These are phyloP conservation scores for Xylariaceae sp. DNA, from an alignment of 2,329 filamentous ascomycete genomes.

Conservation along the genomic window DNA sequence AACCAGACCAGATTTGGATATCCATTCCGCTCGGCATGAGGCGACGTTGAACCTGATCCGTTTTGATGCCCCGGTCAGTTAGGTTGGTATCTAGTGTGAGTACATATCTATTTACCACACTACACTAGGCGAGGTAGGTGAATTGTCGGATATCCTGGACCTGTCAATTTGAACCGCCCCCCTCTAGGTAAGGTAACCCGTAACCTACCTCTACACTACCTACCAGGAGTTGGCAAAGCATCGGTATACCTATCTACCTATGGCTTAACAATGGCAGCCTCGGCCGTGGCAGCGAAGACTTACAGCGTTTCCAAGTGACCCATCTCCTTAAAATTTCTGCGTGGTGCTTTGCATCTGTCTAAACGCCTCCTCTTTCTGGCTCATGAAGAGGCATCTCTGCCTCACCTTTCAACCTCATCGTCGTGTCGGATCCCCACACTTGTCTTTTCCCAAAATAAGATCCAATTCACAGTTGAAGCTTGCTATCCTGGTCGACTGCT, in stretches of 20 bases:
- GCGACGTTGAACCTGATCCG: constrained; percentile 24
- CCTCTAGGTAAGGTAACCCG: no score
- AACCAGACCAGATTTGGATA: constrained; percentile 18
- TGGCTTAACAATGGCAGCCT: constrained; percentile 28
- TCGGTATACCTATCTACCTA: constrained; percentile 22
- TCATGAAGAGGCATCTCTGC: constrained; percentile 34
- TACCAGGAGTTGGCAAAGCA: constrained; percentile 9
- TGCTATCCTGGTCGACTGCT: constrained; percentile 15
- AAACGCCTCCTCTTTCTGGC: constrained; percentile 32
- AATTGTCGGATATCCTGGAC: neutral
- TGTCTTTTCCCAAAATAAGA: constrained; percentile 28
- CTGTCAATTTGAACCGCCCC: constrained; percentile 13
- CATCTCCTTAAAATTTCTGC: constrained; percentile 38
- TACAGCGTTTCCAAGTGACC: constrained; percentile 27
- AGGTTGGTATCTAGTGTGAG: neutral
- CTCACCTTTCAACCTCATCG: constrained; percentile 32
- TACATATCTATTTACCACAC: no score
- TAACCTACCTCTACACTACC: no score
- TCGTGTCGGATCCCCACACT: constrained; percentile 36
- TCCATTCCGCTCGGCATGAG: constrained; percentile 26
- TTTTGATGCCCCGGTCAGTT: constrained; percentile 18
- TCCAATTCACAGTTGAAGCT: constrained; percentile 12
- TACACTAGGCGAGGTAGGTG: neutral
- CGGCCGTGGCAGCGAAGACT: constrained; percentile 32
- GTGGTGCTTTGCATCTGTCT: constrained; percentile 36